A percentile compares a stretch with the other conserved stretches of the same genome.
Evolutionary conservation across 2,329 filamentous ascomycete species (phyloP).

Genomic region (Elsinoe perseae): DNA sequence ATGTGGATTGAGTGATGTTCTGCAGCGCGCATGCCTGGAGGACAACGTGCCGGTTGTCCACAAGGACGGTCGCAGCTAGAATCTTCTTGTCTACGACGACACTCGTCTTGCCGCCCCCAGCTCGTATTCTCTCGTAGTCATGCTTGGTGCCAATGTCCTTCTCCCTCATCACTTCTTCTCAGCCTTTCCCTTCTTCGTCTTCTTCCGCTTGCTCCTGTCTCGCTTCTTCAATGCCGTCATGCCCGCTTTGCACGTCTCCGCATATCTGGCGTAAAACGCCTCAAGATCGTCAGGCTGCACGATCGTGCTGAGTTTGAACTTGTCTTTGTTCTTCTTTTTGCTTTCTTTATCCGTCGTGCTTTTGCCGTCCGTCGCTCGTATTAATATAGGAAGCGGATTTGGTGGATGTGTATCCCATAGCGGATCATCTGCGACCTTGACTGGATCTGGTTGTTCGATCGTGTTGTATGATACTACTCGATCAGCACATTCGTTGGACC

Average conservation of each 20-base stretch:
- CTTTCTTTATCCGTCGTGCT: slow-evolving; percentile 32
- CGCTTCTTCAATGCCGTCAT: slow-evolving; percentile 89
- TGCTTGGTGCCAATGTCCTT: neutral
- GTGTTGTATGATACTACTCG: slow-evolving; percentile 36
- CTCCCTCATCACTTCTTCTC: slow-evolving; percentile 12
- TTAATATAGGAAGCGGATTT: slow-evolving; percentile 61
- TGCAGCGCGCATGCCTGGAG: too few relatives aligned
- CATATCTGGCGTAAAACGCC: slow-evolving; percentile 74
- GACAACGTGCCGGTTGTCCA: too few relatives aligned
- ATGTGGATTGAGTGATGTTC: too few relatives aligned
- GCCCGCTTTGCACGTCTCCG: slow-evolving; percentile 80
- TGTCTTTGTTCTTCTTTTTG: slow-evolving; percentile 49
- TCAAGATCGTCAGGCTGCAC: slow-evolving; percentile 71
- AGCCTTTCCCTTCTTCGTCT: slow-evolving; percentile 68
- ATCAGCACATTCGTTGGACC: neutral
- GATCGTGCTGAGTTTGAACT: slow-evolving; percentile 72
- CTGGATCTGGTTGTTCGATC: slow-evolving; percentile 28
- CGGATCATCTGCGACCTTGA: slow-evolving; percentile 42
- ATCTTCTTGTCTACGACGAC: too few relatives aligned
- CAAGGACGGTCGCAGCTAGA: too few relatives aligned
- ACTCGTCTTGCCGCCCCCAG: too few relatives aligned
- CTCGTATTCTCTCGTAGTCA: neutral
- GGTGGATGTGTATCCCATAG: slow-evolving; percentile 54
- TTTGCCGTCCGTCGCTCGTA: slow-evolving; percentile 76
- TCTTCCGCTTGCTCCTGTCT: slow-evolving; percentile 78